phyloP scores from a whole-genome alignment of 1,139 yeast genomes.

The Nakaseomyces uthaithaninus region DNA sequence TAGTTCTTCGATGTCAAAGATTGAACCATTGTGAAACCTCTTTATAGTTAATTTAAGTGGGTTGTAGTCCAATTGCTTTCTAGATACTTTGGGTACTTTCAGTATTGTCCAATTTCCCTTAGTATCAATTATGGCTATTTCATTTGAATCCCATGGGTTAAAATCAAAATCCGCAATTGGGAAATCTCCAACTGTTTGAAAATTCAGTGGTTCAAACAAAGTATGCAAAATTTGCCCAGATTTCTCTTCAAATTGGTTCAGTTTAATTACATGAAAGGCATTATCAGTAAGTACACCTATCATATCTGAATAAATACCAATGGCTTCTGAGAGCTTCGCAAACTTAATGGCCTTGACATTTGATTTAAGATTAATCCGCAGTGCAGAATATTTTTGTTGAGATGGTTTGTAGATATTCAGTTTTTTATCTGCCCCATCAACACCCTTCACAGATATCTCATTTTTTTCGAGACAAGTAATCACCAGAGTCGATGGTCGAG shows the following conservation, averaged over 20 bases:
- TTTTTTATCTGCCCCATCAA: background rate
- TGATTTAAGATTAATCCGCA: slow-evolving; percentile 18
- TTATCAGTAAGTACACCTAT: slow-evolving; percentile 26
- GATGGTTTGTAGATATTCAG: background rate
- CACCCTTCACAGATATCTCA: background rate
- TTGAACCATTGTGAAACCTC: slow-evolving; percentile 21
- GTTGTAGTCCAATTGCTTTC: slow-evolving; percentile 7
- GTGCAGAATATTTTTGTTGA: slow-evolving; percentile 7
- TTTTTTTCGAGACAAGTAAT: slow-evolving; percentile 1
- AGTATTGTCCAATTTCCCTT: slow-evolving; percentile 46
- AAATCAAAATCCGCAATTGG: slow-evolving; percentile 43
- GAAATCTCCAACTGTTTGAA: slow-evolving; percentile 25
- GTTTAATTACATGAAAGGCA: slow-evolving; percentile 19
- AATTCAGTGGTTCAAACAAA: slow-evolving; percentile 19
- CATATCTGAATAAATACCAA: slow-evolving; percentile 22
- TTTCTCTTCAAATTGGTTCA: slow-evolving; percentile 16
- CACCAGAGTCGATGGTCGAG: background rate
- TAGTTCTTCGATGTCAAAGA: slow-evolving; percentile 42
- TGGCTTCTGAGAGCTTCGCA: slow-evolving; percentile 18
- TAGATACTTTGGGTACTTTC: slow-evolving; percentile 22
- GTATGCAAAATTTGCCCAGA: slow-evolving; percentile 13
- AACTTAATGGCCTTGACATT: slow-evolving; percentile 24
- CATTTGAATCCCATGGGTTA: slow-evolving; percentile 36
- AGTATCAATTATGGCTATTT: slow-evolving; percentile 42
- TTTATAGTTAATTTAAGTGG: slow-evolving; percentile 11